These are phyloP conservation scores for Cytospora piceae DNA, from an alignment of 2,329 filamentous ascomycete genomes.

Conservation along the genomic window DNA sequence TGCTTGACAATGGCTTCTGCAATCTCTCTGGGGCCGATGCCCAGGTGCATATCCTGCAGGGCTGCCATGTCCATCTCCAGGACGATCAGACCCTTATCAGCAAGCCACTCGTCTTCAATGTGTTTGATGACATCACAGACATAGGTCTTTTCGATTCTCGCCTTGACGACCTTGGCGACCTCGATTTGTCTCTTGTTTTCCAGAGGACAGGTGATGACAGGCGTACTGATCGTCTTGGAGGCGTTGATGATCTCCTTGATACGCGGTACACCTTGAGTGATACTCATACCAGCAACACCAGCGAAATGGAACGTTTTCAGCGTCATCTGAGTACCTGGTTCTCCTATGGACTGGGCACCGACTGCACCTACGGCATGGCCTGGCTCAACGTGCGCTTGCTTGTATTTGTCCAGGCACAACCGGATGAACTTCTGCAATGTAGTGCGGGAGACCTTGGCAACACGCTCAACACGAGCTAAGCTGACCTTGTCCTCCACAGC, in stretches of 20 bases:
- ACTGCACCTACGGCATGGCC: slow-evolving; percentile 96
- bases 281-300: slow-evolving; percentile 99
- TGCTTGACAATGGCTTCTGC: slow-evolving; percentile 75
- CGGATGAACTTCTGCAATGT: slow-evolving; percentile 78
- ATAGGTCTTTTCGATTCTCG: slow-evolving; percentile 92
- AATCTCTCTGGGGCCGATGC: slow-evolving; percentile 75
- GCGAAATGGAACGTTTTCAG: slow-evolving; percentile 99
- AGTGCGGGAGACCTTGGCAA: slow-evolving; percentile 78
- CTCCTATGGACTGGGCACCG: slow-evolving; percentile 95
- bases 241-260: slow-evolving; percentile 99
- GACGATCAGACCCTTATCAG: slow-evolving; percentile 73
- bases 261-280: slow-evolving; percentile 97
- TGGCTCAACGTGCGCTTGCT: slow-evolving; percentile 87
- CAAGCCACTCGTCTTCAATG: slow-evolving; percentile 88
- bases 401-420: slow-evolving; percentile 86
- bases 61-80: slow-evolving; percentile 81
- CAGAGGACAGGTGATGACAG: slow-evolving; percentile 86
- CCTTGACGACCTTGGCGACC: slow-evolving; percentile 89
- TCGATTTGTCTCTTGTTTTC: slow-evolving; percentile 74
- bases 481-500: slow-evolving; percentile 35
- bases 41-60: slow-evolving; percentile 79
- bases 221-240: slow-evolving; percentile 89
- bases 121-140: slow-evolving; percentile 79
- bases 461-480: slow-evolving; percentile 63
- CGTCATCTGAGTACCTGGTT: slow-evolving; percentile 98